A percentile compares a stretch with the other conserved stretches of the same genome.
phyloP scores from a whole-genome alignment of 2,329 filamentous ascomycete species.

The Trichophyton rubrum region DNA sequence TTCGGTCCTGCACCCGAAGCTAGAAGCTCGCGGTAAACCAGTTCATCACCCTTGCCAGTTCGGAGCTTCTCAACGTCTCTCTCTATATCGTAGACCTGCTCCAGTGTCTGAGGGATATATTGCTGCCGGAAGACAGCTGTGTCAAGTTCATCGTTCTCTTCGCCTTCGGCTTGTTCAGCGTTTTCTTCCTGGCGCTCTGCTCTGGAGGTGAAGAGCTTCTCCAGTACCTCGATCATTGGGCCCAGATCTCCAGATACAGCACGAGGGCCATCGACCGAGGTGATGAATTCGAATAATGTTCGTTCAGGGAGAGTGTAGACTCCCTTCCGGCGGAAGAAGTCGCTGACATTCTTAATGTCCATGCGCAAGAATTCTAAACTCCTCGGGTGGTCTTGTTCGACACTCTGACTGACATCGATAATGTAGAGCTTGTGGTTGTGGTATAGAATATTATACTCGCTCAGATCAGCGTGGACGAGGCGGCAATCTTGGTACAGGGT shows the following conservation, averaged over 20 bases:
- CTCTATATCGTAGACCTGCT: conserved; percentile 94
- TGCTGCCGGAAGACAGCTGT: conserved; percentile 90
- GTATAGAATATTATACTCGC: conserved; percentile 96
- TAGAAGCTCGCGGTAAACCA: conserved; percentile 75
- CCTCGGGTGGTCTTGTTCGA: conserved; percentile 90
- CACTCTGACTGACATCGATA: conserved; percentile 94
- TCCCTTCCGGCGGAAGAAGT: conserved; percentile 80
- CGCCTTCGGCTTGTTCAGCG: conserved; percentile 28
- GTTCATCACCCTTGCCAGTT: conserved; percentile 58
- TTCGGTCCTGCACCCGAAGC: conserved; percentile 47
- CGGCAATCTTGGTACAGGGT: conserved; percentile 84
- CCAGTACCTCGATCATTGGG: conserved; percentile 49
- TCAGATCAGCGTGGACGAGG: conserved; percentile 89
- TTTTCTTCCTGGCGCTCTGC: conserved; percentile 37
- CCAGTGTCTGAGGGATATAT: conserved; percentile 89
- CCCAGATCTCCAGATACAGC: conserved; percentile 32
- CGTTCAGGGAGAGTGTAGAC: conserved; percentile 72
- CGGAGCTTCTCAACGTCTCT: conserved; percentile 70
- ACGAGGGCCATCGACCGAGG: conserved; percentile 41
- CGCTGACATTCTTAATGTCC: conserved; percentile 94
- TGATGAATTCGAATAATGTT: conserved; percentile 74
- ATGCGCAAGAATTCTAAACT: conserved; percentile 89
- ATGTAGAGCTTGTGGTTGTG: conserved; percentile 72
- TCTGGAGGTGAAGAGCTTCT: conserved; percentile 52
- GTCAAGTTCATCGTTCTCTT: conserved; percentile 57